Conservation (phyloP, 352 stramenopile genomes). For the Globisporangium splendens region DNA sequence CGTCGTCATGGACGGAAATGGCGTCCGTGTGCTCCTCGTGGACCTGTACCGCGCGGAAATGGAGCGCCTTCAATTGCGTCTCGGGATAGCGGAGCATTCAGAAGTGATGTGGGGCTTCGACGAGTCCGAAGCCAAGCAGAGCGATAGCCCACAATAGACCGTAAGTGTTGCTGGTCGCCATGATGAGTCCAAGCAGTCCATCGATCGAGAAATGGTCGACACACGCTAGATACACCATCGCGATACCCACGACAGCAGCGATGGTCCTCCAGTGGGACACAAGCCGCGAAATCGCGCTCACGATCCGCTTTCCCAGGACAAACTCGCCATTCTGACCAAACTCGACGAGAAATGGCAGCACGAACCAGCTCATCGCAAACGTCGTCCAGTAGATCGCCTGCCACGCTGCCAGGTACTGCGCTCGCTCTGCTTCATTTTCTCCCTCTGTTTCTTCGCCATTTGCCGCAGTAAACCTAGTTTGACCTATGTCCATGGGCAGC, state of each 20-base stretch:
- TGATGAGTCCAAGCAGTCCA: not conserved
- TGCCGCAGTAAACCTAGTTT: conserved; percentile 21
- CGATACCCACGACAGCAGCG: conserved; percentile 16
- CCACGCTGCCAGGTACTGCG: conserved; percentile 36
- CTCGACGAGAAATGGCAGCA: conserved; percentile 61
- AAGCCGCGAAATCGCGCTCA: conserved; percentile 34
- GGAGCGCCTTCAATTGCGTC: conserved; percentile 30
- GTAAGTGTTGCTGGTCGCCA: conserved; percentile 12
- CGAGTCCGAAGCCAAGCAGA: conserved; percentile 61
- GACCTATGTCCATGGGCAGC: conserved; percentile 56
- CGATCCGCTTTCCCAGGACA: conserved; percentile 27
- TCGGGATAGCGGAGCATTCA: conserved; percentile 43
- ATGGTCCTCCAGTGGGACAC: conserved; percentile 62
- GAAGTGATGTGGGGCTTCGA: conserved; percentile 48
- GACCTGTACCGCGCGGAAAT: conserved; percentile 58
- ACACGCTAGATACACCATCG: conserved; percentile 53
- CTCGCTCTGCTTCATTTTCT: conserved; percentile 1
- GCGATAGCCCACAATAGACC: conserved; percentile 38
- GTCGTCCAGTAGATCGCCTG: conserved; percentile 63
- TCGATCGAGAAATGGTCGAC: conserved; percentile 17
- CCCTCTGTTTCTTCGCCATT: not conserved
- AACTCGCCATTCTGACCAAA: conserved; percentile 66
- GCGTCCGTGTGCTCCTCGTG: conserved; percentile 66
- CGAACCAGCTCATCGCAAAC: conserved; percentile 60
- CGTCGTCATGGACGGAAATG: conserved; percentile 57